Evolutionary conservation across 768 basidiomycete species (phyloP).

Genomic region (Russula lepida): DNA sequence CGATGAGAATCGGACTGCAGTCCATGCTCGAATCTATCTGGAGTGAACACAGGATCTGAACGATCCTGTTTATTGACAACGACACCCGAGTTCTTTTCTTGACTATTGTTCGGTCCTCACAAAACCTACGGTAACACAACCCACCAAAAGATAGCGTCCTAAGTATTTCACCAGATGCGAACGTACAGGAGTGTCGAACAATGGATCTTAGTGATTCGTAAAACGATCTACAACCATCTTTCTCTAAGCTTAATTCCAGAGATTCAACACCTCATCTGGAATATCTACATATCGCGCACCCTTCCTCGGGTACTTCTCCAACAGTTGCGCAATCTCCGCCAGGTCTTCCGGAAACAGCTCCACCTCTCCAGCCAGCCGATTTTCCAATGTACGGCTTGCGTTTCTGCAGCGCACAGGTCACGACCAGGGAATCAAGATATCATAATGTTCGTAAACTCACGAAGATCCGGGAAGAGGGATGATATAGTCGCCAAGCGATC

Average conservation of each 20-base stretch:
- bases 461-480: conserved; percentile 43
- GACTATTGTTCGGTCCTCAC: too few relatives aligned
- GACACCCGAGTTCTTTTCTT: too few relatives aligned
- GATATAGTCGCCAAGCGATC: conserved; percentile 30
- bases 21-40: too few relatives aligned
- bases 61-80: too few relatives aligned
- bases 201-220: not conserved
- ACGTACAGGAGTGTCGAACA: not conserved
- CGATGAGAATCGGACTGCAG: too few relatives aligned
- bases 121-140: too few relatives aligned
- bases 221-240: too few relatives aligned
- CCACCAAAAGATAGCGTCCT: too few relatives aligned
- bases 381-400: conserved; percentile 36
- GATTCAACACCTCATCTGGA: conserved; percentile 20
- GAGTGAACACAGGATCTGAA: too few relatives aligned
- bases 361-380: conserved; percentile 34
- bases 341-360: conserved; percentile 29
- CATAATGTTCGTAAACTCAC: conserved; percentile 22
- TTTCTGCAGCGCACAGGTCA: conserved; percentile 23
- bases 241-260: conserved; percentile 24
- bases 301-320: conserved; percentile 31
- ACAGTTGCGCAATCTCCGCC: conserved; percentile 31
- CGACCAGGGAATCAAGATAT: not conserved
- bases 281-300: conserved; percentile 33
- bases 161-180: not conserved